Evolutionary conservation across 73 alveolate genomes (phyloP).

Genomic region (Paramecium pentaurelia): DNA sequence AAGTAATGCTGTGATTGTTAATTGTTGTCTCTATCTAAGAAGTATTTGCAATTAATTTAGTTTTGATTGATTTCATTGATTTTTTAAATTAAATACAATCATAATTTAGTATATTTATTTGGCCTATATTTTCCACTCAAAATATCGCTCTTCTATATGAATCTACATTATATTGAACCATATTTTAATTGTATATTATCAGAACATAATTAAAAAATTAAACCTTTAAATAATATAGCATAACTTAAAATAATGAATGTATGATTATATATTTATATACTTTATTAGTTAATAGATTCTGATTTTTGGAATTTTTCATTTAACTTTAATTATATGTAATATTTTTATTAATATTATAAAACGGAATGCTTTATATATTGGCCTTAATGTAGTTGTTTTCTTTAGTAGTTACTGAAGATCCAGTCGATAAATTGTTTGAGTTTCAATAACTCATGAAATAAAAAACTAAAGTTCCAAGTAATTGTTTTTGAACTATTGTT

Average conservation of each 20-base stretch:
- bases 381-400: neutral
- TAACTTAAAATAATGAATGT: too few species aligned
- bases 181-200: too few species aligned
- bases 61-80: neutral
- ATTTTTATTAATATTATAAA: neutral
- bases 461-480: conserved; percentile 39
- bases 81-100: neutral
- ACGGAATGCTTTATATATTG: neutral
- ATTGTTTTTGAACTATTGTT: neutral
- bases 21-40: conserved; percentile 32
- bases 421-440: neutral
- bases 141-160: too few species aligned
- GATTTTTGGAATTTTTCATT: neutral
- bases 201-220: too few species aligned
- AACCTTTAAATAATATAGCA: too few species aligned
- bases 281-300: neutral
- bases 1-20: neutral
- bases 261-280: too few species aligned
- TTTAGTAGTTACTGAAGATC: neutral
- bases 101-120: too few species aligned
- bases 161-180: too few species aligned
- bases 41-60: neutral
- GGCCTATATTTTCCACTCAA: too few species aligned
- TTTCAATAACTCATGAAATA: neutral
- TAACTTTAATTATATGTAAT: neutral